Evolutionary conservation across 805 yeast genomes (phyloP).

Genomic region (Metschnikowia continentalis): DNA sequence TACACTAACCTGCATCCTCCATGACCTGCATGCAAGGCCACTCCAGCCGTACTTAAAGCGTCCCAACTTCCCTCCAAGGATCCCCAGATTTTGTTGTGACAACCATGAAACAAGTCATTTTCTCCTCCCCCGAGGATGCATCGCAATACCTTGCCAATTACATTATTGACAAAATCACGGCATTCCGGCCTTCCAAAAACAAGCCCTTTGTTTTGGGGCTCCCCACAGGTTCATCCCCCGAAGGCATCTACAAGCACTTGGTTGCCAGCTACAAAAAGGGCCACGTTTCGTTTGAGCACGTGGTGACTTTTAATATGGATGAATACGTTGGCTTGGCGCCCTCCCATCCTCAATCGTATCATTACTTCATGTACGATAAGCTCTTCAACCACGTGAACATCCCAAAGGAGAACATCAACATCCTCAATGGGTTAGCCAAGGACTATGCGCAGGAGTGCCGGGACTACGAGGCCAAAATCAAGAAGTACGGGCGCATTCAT

Average conservation of each 20-base stretch:
- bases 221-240: conserved; percentile 62
- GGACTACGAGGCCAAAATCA: conserved; percentile 46
- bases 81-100: too few species aligned
- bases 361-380: conserved; percentile 54
- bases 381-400: conserved; percentile 55
- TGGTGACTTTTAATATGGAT: conserved; percentile 60
- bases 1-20: background rate
- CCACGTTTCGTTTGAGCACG: conserved; percentile 44
- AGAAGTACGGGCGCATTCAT: conserved; percentile 45
- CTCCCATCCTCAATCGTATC: conserved; percentile 48
- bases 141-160: conserved; percentile 43
- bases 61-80: background rate
- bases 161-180: conserved; percentile 41
- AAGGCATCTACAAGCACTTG: conserved; percentile 46
- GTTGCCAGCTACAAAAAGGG: conserved; percentile 42
- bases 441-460: conserved; percentile 45
- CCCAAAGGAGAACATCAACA: conserved; percentile 48
- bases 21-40: background rate
- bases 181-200: conserved; percentile 40
- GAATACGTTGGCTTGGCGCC: conserved; percentile 52
- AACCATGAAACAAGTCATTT: conserved; percentile 20
- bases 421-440: conserved; percentile 48
- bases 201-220: conserved; percentile 54
- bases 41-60: background rate
- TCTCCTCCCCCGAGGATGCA: conserved; percentile 37